Conservation (phyloP, 108 stramenopile genomes). For the Craspedostauros australis region DNA sequence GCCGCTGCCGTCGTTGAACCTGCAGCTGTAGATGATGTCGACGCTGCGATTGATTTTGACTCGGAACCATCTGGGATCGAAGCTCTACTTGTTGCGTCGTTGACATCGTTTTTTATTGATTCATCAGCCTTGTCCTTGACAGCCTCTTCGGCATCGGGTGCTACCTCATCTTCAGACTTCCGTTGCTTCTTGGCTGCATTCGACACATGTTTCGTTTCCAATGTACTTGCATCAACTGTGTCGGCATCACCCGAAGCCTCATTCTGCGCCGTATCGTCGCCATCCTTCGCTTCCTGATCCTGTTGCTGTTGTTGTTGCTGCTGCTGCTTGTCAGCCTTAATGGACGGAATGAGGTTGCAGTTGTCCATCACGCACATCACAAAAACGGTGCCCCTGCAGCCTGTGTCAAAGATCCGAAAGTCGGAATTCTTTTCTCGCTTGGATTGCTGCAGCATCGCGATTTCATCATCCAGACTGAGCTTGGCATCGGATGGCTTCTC, state of each 20-base stretch:
- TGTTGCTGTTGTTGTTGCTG: conserved; percentile 25
- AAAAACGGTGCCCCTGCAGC: conserved; percentile 61
- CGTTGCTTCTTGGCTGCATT: conserved; percentile 4
- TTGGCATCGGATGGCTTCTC: background rate
- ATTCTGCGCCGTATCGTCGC: background rate
- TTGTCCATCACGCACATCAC: conserved; percentile 42
- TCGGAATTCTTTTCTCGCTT: background rate
- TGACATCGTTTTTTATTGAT: conserved; percentile 4
- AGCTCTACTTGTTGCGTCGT: too few species aligned
- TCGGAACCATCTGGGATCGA: too few species aligned
- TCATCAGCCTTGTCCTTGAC: conserved; percentile 5
- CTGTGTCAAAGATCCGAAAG: conserved; percentile 56
- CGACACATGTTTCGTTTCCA: background rate
- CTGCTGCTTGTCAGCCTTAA: conserved; percentile 21
- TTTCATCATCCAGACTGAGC: conserved; percentile 70
- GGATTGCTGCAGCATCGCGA: conserved; percentile 43
- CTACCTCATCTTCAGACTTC: background rate
- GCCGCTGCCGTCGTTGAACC: conserved; percentile 1
- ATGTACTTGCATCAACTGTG: background rate
- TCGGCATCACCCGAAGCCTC: too few species aligned
- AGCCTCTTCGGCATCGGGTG: background rate
- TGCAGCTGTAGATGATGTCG: background rate
- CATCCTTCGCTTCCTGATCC: conserved; percentile 4
- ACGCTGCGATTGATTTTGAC: background rate
- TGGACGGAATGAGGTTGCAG: conserved; percentile 38